Evolutionary conservation across 2,329 filamentous ascomycete species (phyloP), one percentile per base, ranked within the genome.

Genomic region (Neocucurbitaria cava): DNA sequence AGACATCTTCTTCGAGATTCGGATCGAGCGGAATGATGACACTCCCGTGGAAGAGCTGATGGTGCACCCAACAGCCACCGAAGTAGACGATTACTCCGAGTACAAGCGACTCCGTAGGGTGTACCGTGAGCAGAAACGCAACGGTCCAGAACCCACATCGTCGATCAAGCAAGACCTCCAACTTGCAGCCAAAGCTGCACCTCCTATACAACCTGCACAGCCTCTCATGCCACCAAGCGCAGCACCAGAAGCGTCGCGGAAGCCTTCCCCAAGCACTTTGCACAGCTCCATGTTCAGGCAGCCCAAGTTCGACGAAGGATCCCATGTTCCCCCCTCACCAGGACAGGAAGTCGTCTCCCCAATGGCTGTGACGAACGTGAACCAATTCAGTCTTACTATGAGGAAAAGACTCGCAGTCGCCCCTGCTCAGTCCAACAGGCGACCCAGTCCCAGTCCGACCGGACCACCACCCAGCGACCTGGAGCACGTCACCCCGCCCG

Each of bases 51-150:
- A 72, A 7, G 62, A 71, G 9, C 73, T 80, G 5, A 56, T 76
- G 18, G 64, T 64, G 36, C 74, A 74, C 26, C 80, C 80, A 0
- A 73, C 68, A 13, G 69, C 77, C 1, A 76, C 76, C 38, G 80
- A 82, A 50, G 56, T 80, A 5, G 80, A 82, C 54, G 80, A 82
- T 48, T 82, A 81, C 51, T 58, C 62, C 5, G 79, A 81, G 46
- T 82, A 80, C 68, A 82, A 82, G 59, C 75, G 77, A 1, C 54
- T 79, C 7, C 65, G 69, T 8, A 72, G 62, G 10, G 15, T 62
- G 15, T 41, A 68, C 18, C 66, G 61, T 5, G 65, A 69, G 3
- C 26, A 46, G 0, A 62, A 49, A 8, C 59, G 42, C 18, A 59
- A 52, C 26, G 56, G 33, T n/a, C 17, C 43, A 24, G 28, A n/a